Evolutionary conservation across 1,139 yeast genomes (phyloP).

Genomic region (Pichia sp.): DNA sequence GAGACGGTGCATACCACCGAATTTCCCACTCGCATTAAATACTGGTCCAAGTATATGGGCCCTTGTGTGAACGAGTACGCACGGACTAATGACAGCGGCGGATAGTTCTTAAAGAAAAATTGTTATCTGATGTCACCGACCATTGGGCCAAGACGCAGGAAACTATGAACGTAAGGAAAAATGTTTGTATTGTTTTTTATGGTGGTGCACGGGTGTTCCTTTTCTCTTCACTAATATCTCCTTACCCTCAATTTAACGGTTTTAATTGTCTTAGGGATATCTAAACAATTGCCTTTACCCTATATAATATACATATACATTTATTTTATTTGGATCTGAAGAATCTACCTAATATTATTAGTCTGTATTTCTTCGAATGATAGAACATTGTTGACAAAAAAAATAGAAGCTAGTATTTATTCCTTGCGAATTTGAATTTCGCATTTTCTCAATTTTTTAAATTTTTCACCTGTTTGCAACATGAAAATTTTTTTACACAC

Average conservation of each 20-base stretch:
- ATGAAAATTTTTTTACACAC: constrained; percentile 5
- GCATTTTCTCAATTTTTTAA: neutral
- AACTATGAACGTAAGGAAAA: neutral
- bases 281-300: too few relatives aligned
- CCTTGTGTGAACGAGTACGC: constrained; percentile 61
- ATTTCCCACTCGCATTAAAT: constrained; percentile 65
- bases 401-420: too few relatives aligned
- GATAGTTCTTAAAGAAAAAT: constrained; percentile 17
- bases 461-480: neutral
- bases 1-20: constrained; percentile 72
- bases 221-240: too few relatives aligned
- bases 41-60: constrained; percentile 8
- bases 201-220: constrained; percentile 6
- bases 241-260: too few relatives aligned
- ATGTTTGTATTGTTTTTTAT: neutral
- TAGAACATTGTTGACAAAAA: too few relatives aligned
- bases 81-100: constrained; percentile 39
- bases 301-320: too few relatives aligned
- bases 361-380: too few relatives aligned
- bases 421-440: neutral
- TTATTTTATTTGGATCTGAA: too few relatives aligned
- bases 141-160: constrained; percentile 14
- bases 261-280: too few relatives aligned
- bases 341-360: too few relatives aligned
- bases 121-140: neutral